These are phyloP conservation scores for Rhizophagus sp. DNA, from an alignment of 192 early-diverging fungal species.

Conservation along the genomic window DNA sequence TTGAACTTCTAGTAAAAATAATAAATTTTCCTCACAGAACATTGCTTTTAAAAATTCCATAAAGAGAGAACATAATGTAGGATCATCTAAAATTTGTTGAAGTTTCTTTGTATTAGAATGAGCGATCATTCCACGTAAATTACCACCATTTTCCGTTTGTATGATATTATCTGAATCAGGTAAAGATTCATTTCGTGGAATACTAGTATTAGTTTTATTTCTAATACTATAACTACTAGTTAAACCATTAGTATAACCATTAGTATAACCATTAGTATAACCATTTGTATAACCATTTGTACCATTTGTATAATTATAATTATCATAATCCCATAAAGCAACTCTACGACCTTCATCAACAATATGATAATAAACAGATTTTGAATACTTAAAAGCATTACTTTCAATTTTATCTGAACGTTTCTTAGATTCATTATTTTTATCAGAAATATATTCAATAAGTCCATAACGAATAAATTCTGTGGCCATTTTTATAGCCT, in stretches of 20 bases:
- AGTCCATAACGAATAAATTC: slow-evolving; percentile 48
- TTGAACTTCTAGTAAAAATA: slow-evolving; percentile 67
- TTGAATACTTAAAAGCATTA: slow-evolving; percentile 30
- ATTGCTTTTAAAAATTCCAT: slow-evolving; percentile 65
- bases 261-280: background rate
- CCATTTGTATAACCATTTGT: too few relatives aligned
- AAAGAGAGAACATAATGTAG: slow-evolving; percentile 55
- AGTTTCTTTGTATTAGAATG: slow-evolving; percentile 56
- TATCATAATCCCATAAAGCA: slow-evolving; percentile 36
- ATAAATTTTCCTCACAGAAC: slow-evolving; percentile 73
- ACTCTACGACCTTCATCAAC: slow-evolving; percentile 37
- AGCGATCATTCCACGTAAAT: background rate
- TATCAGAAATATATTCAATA: slow-evolving; percentile 42
- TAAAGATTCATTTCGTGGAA: background rate
- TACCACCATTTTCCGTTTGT: background rate
- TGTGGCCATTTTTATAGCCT: slow-evolving; percentile 44
- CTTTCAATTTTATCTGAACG: background rate
- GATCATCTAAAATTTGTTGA: slow-evolving; percentile 59
- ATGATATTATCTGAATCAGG: background rate
- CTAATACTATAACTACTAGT: background rate
- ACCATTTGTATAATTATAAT: background rate
- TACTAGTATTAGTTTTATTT: background rate
- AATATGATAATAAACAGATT: slow-evolving; percentile 38
- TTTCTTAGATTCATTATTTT: background rate
- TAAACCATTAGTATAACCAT: background rate